These are phyloP conservation scores for Fusarium pseudonygamai DNA, from an alignment of 2,329 filamentous ascomycete species.

Conservation along the genomic window DNA sequence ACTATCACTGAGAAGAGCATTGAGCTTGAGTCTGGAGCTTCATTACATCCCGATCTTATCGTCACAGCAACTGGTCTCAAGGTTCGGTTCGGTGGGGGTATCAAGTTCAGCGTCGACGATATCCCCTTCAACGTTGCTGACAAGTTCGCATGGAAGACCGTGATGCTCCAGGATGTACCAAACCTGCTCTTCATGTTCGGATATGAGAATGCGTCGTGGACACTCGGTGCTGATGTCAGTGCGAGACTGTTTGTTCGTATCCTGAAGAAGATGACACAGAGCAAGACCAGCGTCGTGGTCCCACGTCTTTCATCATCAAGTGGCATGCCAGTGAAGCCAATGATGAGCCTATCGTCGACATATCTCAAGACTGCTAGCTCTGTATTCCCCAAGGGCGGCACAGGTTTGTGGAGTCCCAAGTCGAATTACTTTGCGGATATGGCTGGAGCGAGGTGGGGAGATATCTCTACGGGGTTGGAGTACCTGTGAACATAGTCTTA, in stretches of 20 bases:
- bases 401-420: conserved; percentile 47
- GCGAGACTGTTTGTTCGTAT: conserved; percentile 60
- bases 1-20: conserved; percentile 56
- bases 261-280: conserved; percentile 58
- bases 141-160: conserved; percentile 65
- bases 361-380: conserved; percentile 57
- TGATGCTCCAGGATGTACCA: conserved; percentile 70
- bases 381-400: conserved; percentile 58
- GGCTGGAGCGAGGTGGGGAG: conserved; percentile 44
- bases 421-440: conserved; percentile 44
- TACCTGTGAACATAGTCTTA: neutral
- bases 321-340: conserved; percentile 49
- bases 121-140: conserved; percentile 52
- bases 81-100: conserved; percentile 63
- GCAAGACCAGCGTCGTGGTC: conserved; percentile 53
- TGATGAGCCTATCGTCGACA: conserved; percentile 59
- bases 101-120: conserved; percentile 62
- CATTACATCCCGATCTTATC: conserved; percentile 67
- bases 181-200: conserved; percentile 68
- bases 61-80: conserved; percentile 72
- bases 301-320: conserved; percentile 52
- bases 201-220: conserved; percentile 70
- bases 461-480: conserved; percentile 40
- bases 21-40: conserved; percentile 53
- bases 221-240: conserved; percentile 66